Percentiles rank a stretch among this genome's conserved stretches.
These are phyloP conservation scores for Exsudoporus floridanus DNA, from an alignment of 1,284 basidiomycete species.

Conservation along the genomic window DNA sequence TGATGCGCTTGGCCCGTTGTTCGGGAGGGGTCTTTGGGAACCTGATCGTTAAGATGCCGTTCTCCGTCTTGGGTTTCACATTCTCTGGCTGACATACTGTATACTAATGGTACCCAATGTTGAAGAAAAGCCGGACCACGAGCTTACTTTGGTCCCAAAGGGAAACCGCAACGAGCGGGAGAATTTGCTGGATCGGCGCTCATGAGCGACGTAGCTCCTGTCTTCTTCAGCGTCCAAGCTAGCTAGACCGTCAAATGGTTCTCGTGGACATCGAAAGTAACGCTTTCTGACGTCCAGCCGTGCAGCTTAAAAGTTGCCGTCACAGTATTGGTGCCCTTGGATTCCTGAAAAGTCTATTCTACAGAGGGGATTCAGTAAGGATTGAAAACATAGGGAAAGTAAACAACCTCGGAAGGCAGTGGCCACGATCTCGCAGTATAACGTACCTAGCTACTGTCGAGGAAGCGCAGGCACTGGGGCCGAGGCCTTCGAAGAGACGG, in stretches of 20 bases:
- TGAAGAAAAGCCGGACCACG: rapidly evolving
- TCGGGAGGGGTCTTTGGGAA: conserved; percentile 33
- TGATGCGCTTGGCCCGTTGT: conserved; percentile 4
- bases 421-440: no score
- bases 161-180: conserved; percentile 31
- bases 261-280: conserved; percentile 41
- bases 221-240: conserved; percentile 30
- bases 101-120: neutral
- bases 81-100: conserved; percentile 10
- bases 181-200: conserved; percentile 37
- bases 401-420: neutral
- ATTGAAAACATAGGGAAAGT: rapidly evolving
- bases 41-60: conserved; percentile 33
- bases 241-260: conserved; percentile 38
- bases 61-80: conserved; percentile 21
- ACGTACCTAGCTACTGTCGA: neutral
- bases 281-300: conserved; percentile 41
- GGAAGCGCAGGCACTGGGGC: neutral
- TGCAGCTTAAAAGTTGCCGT: conserved; percentile 46
- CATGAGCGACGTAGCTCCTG: conserved; percentile 37
- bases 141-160: conserved; percentile 37
- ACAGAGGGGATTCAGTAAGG: neutral
- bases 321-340: conserved; percentile 37
- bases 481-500: conserved; percentile 11
- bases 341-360: conserved; percentile 39